These are phyloP conservation scores for Cornus controversa DNA, from an alignment of 148 eudicot species.

Conservation along the genomic window DNA sequence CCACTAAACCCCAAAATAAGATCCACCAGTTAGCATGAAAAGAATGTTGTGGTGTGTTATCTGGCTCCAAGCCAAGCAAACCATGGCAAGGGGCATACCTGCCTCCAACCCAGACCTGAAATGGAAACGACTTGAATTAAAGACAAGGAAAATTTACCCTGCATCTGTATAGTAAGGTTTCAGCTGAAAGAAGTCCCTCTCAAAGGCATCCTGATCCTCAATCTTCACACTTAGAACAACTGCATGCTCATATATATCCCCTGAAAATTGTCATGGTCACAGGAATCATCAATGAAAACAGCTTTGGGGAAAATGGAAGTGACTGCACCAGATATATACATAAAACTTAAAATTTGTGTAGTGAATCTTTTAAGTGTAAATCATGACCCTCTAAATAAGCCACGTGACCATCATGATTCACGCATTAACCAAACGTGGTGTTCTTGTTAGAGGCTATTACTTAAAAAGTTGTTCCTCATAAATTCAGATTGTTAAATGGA, in stretches of 20 bases:
- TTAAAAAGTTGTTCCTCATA: background rate
- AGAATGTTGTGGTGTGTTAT: background rate
- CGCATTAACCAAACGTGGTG: background rate
- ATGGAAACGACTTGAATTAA: background rate
- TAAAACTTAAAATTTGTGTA: background rate
- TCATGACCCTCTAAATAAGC: background rate
- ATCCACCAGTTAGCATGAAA: background rate
- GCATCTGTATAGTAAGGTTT: conserved; percentile 97
- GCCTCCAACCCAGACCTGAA: background rate
- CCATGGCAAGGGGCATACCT: background rate
- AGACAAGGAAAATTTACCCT: conserved; percentile 34
- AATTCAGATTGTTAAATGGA: background rate
- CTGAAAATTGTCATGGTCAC: conserved; percentile 30
- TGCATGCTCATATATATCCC: conserved; percentile 95
- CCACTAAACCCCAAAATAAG: background rate
- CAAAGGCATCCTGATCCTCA: conserved; percentile 95
- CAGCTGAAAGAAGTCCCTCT: conserved; percentile 92
- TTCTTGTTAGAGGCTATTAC: background rate
- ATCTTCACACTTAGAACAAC: conserved; percentile 86
- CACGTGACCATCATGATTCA: background rate
- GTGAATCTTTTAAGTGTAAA: background rate
- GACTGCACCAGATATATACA: background rate
- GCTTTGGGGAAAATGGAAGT: background rate
- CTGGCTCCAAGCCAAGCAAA: conserved; percentile 3
- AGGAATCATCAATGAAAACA: conserved; percentile 2